Base-by-base conservation (phyloP, 768 basidiomycete genomes). In the Leccinum olivaceopallidum region DNA sequence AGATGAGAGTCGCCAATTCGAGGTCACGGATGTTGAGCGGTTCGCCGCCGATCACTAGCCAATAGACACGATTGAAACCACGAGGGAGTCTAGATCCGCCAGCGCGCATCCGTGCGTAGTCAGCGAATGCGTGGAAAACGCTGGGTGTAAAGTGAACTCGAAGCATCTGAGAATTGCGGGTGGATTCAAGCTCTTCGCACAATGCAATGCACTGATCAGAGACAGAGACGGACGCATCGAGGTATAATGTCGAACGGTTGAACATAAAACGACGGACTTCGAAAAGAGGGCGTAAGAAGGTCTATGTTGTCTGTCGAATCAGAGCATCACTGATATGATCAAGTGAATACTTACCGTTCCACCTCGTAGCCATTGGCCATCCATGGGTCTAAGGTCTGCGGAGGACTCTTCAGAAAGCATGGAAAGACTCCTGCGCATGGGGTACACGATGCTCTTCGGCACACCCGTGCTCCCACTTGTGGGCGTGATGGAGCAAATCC, bases 381-480 rank as follows among this genome's bases (percentile, higher is more conserved):
- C 63, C 63, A 49, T 65, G 9, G 37, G 50, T n/a, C 55, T 65
- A 13, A 64, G 22, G 12, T 53, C 12, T 22, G 22, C 26, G 13
- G 63, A 63, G 20, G 58, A 64, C 54, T 60, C 63, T 37, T 65
- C 58, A n/a, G 58, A 53, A 18, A 64, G 63, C 8, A 64, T 63
- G 7, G 54, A 49, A 22, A 64, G 63, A 3, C 58, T 60, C 52
- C 63, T 65, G 51, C 37, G 51, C 63, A 64, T 64, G 18, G 63
- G 63, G 26, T 65, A 64, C 7, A 65, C 63, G 2, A 64, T 64
- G 20, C 63, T 65, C 54, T 64, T 65, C 10, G 63, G 63, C 34
- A 65, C 13, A n/a, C 63, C 63, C 18, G 70, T 71, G 59, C 65
- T 72, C 28, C 71, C 70, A 36, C 66, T 66, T 5, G 70, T 72